Evolutionary conservation across 2,329 filamentous ascomycete species (phyloP).

Genomic region (Lecanicillium sp.): DNA sequence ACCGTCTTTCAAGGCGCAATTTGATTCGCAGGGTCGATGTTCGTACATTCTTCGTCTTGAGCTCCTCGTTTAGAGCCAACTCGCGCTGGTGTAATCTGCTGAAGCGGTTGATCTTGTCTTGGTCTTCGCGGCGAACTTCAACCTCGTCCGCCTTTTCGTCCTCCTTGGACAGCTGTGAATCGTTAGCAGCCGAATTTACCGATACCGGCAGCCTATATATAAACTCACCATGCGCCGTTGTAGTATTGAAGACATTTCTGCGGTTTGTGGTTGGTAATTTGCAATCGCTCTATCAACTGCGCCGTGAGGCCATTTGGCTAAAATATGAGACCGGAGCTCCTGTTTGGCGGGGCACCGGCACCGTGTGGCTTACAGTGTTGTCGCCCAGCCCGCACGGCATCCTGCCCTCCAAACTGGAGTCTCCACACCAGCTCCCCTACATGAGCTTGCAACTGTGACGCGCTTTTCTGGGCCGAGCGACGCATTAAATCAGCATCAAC

Average conservation of each 20-base stretch:
- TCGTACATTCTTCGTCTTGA: conserved; percentile 70
- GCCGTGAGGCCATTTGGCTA: too few relatives aligned
- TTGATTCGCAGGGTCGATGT: too few relatives aligned
- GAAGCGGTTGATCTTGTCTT: conserved; percentile 98
- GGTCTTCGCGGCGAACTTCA: conserved; percentile 91
- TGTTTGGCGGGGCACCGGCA: conserved; percentile 8
- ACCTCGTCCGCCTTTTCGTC: conserved; percentile 84
- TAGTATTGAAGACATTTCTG: conserved; percentile 38
- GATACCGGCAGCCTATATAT: background rate
- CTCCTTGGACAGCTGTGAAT: conserved; percentile 74
- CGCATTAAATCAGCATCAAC: background rate
- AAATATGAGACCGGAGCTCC: too few relatives aligned
- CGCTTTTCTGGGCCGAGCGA: too few relatives aligned
- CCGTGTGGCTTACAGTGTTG: conserved; percentile 3
- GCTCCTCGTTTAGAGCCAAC: conserved; percentile 67
- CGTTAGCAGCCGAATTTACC: conserved; percentile 9
- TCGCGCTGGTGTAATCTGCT: conserved; percentile 89
- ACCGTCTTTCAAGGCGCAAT: background rate
- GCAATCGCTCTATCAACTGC: too few relatives aligned
- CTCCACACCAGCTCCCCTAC: conserved; percentile 9
- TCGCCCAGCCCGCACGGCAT: background rate
- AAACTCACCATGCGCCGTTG: conserved; percentile 52
- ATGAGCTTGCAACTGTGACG: background rate
- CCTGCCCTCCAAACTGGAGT: background rate
- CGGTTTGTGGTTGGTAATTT: too few relatives aligned